These are phyloP conservation scores for Lablab purpureus DNA, from an alignment of 306 rosid species.

Conservation along the genomic window DNA sequence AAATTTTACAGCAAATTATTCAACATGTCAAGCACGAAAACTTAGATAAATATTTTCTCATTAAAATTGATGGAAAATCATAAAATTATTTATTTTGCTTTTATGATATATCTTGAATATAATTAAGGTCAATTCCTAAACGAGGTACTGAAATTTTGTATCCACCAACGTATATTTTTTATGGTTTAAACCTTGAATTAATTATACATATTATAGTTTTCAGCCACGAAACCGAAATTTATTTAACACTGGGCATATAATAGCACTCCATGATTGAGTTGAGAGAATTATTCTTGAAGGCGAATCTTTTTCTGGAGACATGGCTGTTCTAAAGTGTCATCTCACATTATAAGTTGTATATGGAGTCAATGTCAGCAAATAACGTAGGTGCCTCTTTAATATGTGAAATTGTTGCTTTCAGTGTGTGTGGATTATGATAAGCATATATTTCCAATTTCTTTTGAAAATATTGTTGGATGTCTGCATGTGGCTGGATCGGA, in stretches of 20 bases:
- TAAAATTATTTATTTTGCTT: neutral
- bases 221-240: neutral
- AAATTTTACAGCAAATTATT: neutral
- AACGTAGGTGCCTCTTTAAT: neutral
- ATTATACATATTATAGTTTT: no score
- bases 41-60: neutral
- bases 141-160: neutral
- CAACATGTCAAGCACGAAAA: neutral
- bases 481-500: neutral
- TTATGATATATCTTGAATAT: neutral
- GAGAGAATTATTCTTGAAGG: neutral
- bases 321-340: neutral
- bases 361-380: neutral
- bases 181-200: neutral
- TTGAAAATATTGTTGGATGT: neutral
- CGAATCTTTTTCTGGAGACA: slow-evolving; percentile 1
- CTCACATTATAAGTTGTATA: neutral
- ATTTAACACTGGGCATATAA: neutral
- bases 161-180: neutral
- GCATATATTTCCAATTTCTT: neutral
- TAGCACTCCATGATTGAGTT: neutral
- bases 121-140: neutral
- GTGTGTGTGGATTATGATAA: neutral
- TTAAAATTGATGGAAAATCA: neutral
- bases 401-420: slow-evolving; percentile 2